Base-by-base conservation (phyloP, 2,329 filamentous ascomycete species). In the Drechslerella dactyloides region DNA sequence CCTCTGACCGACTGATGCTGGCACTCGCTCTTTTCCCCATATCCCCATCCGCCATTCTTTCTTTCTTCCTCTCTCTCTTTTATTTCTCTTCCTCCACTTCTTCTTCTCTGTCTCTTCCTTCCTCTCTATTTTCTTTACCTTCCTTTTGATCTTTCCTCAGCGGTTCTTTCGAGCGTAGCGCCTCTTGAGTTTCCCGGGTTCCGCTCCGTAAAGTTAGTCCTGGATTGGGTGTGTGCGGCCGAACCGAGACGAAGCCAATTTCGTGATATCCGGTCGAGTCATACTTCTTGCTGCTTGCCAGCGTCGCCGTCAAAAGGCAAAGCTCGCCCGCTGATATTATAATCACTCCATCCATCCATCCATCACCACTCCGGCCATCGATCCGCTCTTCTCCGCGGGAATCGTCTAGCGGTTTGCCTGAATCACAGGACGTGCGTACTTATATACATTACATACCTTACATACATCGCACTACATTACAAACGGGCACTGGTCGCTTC, bases 171-270 rank as follows among this genome's bases (percentile, higher is more conserved):
- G 27, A 33, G 3, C 8, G 27, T 33, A 33, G 27, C 27, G 27
- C 8, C 27, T 33, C 27, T 33, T 8, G 27, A 33, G 27, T 42
- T 42, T n/a, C n/a, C n/a, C n/a, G n/a, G n/a, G n/a, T n/a, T n/a
- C n/a, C n/a, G n/a, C n/a, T n/a, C 37, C 15, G 37, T 42, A 15
- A 42, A 42, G 2, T 42, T 17, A 42, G 15, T 42, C 37, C 13
- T 4, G 37, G 3, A 13, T 13, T 15, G 11, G 4, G 37, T 4
- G 37, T 42, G 37, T 42, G 37, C 37, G 37, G 37, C 37, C 37
- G 37, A 68, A 68, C 59, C 63, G 55, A 68, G 37, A 13, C 37
- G 37, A 68, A 68, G 60, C 63, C 63, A 68, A 60, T 68, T 62
- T 54, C 37, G 52, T 62, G 58, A 62, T 48, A 54, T 17, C 48